Base-by-base conservation (phyloP, 148 eudicot genomes). In the Rhododendron kiyosumense region DNA sequence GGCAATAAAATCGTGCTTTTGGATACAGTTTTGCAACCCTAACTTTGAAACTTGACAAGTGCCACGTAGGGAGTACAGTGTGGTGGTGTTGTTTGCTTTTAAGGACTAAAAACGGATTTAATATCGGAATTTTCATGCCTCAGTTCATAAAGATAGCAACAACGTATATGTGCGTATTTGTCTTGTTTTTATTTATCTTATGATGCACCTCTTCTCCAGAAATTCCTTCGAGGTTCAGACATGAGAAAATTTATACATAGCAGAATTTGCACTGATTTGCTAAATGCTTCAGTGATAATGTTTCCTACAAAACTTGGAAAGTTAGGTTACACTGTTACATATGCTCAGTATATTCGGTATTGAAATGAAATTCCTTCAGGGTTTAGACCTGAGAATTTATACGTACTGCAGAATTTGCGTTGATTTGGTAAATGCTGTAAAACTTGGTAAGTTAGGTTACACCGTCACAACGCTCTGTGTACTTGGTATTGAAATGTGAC, bases 361-460 rank as follows among this genome's bases (percentile, higher is more conserved):
- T 69, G 4, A n/a, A 20, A 59, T 22, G 8, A 20, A 59, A 20
- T 59, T 59, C 9, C n/a, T 59, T 22, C 65, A 59, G 26, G 26
- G 65, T 59, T 59, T 10, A 69, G 75, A n/a, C 30, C 75, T 28
- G 32, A 69, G 15, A 69, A 69, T 69, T n/a, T 2, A 69, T 11
- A 28, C 6, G 2, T 28, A 7, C 17, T 10, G 17, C 65, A 22
- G 26, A 6, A 59, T 59, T 59, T 59, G n/a, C 65, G 5, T 22
- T n/a, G 24, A 74, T 84, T 84, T 84, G 49, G 30, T 52, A 84
- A 51, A 32, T 74, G 49, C 28, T 73, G 51, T 49, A 51, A 28
- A 83, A 45, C 57, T 46, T 67, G 76, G 43, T 45, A 28, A 67
- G 30, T 30, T n/a, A 18, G 78, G 18, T 69, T 49, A 41, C 65